phyloP scores from a whole-genome alignment of 306 rosid genomes.

The Clitoria ternatea region DNA sequence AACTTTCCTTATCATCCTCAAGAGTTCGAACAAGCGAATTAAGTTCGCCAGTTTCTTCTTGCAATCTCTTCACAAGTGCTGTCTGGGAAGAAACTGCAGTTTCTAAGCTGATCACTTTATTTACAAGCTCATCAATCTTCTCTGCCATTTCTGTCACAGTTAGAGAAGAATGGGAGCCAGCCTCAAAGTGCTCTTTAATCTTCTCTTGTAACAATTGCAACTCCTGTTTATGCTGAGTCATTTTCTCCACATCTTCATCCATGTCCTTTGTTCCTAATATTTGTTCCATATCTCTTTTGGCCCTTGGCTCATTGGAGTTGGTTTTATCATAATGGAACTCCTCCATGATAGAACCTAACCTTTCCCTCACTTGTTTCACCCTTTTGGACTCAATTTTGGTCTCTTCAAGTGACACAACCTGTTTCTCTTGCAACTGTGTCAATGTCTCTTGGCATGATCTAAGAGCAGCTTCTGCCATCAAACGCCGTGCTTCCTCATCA shows the following conservation, averaged over 20 bases:
- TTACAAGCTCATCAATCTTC: constrained; percentile 71
- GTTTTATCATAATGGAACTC: constrained; percentile 16
- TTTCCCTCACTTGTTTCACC: constrained; percentile 40
- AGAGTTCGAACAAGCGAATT: constrained; percentile 45
- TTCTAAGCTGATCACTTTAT: constrained; percentile 66
- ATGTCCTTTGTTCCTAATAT: neutral
- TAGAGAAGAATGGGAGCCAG: constrained; percentile 36
- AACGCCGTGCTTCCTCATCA: constrained; percentile 67
- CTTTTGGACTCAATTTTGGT: constrained; percentile 52
- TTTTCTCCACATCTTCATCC: constrained; percentile 24
- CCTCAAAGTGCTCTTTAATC: constrained; percentile 55
- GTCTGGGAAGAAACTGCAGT: constrained; percentile 68
- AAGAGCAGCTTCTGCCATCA: constrained; percentile 77
- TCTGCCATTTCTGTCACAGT: constrained; percentile 76
- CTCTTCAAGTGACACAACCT: constrained; percentile 45
- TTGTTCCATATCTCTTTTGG: constrained; percentile 12
- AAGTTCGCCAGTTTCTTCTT: constrained; percentile 56
- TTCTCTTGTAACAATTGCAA: constrained; percentile 40
- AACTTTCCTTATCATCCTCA: constrained; percentile 52
- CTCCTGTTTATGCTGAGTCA: constrained; percentile 38
- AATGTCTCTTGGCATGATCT: constrained; percentile 67
- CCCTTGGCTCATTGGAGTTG: neutral
- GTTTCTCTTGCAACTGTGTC: constrained; percentile 52
- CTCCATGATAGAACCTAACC: constrained; percentile 42
- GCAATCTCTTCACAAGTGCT: constrained; percentile 51